Evolutionary conservation across 176 grass and related monocot species (phyloP).

Genomic region (Avena sativa): DNA sequence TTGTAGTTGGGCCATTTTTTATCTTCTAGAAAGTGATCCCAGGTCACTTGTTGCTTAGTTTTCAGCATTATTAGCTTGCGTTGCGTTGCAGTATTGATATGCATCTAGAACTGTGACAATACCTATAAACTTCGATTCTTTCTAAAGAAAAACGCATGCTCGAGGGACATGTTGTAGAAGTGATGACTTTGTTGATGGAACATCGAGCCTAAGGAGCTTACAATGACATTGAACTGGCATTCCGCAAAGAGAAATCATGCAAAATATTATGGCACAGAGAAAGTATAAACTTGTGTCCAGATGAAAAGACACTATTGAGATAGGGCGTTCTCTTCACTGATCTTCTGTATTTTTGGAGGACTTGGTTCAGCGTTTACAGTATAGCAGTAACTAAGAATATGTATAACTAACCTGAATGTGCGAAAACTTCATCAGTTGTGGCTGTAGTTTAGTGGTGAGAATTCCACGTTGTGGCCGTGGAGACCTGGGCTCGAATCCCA

Average conservation of each 20-base stretch:
- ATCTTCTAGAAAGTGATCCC: not conserved
- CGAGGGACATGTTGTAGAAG: not conserved
- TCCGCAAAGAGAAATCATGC: not conserved
- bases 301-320: not conserved
- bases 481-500: constrained; percentile 62
- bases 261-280: not conserved
- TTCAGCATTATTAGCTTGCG: not conserved
- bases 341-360: not conserved
- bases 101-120: too few species aligned
- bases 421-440: not conserved
- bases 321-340: not conserved
- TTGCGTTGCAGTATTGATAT: not conserved
- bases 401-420: too few species aligned
- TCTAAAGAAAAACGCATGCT: not conserved
- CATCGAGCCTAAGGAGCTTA: not conserved
- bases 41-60: not conserved
- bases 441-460: constrained; percentile 38
- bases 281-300: not conserved
- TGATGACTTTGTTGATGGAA: not conserved
- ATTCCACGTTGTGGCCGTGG: constrained; percentile 89
- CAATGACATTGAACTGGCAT: not conserved
- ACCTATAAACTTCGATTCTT: not conserved
- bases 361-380: not conserved
- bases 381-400: too few species aligned
- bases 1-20: not conserved